These are phyloP conservation scores for Tanacetum coccineum DNA, from an alignment of 129 eudicot species.

Conservation along the genomic window DNA sequence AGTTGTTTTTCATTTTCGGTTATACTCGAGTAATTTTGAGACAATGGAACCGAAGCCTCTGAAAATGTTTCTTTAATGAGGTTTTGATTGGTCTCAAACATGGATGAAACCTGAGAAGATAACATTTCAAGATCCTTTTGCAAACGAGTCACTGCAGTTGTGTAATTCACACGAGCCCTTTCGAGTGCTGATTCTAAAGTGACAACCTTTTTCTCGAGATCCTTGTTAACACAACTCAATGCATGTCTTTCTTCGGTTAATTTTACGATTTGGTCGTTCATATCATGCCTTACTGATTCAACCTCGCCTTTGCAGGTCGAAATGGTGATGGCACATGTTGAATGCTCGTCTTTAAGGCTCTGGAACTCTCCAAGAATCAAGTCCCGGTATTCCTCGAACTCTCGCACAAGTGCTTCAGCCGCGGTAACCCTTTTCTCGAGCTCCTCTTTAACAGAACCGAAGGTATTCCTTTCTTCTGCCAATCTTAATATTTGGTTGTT, in stretches of 20 bases:
- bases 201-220: constrained; percentile 67
- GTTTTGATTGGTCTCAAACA: constrained; percentile 86
- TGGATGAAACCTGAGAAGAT: constrained; percentile 75
- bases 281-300: constrained; percentile 14
- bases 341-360: constrained; percentile 24
- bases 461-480: constrained; percentile 50
- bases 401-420: background rate
- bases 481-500: constrained; percentile 41
- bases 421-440: constrained; percentile 51
- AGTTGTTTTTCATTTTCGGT: constrained; percentile 31
- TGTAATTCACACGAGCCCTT: constrained; percentile 79
- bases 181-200: constrained; percentile 73
- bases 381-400: constrained; percentile 20
- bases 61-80: constrained; percentile 61
- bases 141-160: constrained; percentile 78
- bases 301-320: constrained; percentile 21
- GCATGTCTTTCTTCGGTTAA: constrained; percentile 18
- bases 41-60: constrained; percentile 34
- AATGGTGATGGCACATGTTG: constrained; percentile 18
- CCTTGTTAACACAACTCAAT: constrained; percentile 49
- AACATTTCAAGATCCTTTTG: constrained; percentile 85
- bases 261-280: constrained; percentile 14
- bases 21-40: constrained; percentile 26
- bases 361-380: constrained; percentile 13
- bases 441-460: constrained; percentile 57